Evolutionary conservation across 148 eudicot species (phyloP), one percentile per base, ranked within the genome.

Genomic region (Pharnaceum exiguum): DNA sequence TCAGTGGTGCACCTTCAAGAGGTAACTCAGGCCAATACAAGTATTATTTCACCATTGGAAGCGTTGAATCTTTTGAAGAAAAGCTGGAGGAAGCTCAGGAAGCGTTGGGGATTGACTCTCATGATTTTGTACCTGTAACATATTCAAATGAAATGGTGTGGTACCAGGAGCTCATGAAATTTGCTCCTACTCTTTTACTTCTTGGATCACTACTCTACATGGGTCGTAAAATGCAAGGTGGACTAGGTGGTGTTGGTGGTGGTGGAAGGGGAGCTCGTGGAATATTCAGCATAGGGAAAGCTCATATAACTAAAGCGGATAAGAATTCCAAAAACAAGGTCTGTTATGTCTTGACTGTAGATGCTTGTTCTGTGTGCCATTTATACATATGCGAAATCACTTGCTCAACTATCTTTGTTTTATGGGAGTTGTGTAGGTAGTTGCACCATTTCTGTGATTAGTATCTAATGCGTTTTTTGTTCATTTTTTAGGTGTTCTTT

Each of bases 21-120:
- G 75, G 76, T 29, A 75, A 69, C 32, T 39, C 63, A 5, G 66
- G 82, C 73, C 90, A 81, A 30, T 83, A 77, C 38, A 86, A 83
- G 54, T 89, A 83, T 54, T 84, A 71, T 63, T 81, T 88, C 60
- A 85, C 78, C 46, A 81, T 87, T 59, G 96, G 96, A 50, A 87
- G 88, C 72, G 79, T 84, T 36, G 91, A 87, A 46, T 74, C 87
- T 25, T 87, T 87, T 77, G 96, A 87, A 62, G 96, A 87, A 63
- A 87, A 84, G 77, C 42, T 87, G 73, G 96, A 87, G 68, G 96
- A 84, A 77, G 96, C 88, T 46, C 91, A 87, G 58, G 84, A 82
- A 72, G 75, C 83, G 46, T 66, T 87, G 48, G 84, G 91, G 22
- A 71, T 84, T 15, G 91, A 87, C 64, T 28, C 82, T 56, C 96